These are phyloP conservation scores for Russula foetens DNA, from an alignment of 768 basidiomycete genomes.

Conservation along the genomic window DNA sequence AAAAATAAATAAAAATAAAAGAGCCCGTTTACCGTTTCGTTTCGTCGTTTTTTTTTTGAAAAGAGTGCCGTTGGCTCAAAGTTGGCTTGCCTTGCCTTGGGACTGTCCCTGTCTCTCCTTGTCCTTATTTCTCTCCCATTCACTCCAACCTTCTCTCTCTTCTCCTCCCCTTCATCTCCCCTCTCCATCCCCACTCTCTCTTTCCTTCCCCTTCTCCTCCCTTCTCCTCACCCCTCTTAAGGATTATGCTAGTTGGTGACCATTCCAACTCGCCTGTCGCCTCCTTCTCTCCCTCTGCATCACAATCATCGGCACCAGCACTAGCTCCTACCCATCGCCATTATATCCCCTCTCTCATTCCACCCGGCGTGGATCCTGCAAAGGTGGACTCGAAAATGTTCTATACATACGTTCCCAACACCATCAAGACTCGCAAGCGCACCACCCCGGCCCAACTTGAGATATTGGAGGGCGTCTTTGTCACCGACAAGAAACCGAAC, in stretches of 20 bases:
- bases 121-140: neutral
- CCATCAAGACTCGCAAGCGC: constrained; percentile 90
- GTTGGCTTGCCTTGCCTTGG: neutral
- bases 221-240: neutral
- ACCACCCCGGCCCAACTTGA: constrained; percentile 85
- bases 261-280: constrained; percentile 3
- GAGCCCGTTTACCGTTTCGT: no score
- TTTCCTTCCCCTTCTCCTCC: neutral
- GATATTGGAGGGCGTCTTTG: constrained; percentile 82
- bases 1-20: neutral
- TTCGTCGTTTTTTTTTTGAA: no score
- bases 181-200: neutral
- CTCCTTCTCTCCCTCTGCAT: constrained; percentile 3
- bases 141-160: neutral
- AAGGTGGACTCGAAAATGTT: constrained; percentile 75
- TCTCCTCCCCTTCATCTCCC: neutral
- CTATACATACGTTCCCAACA: constrained; percentile 83
- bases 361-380: constrained; percentile 52
- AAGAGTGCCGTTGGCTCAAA: no score
- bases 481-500: constrained; percentile 87
- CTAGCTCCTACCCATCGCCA: constrained; percentile 17
- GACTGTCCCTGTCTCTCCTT: no score
- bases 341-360: constrained; percentile 41
- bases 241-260: constrained; percentile 11
- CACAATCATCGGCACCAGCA: neutral